Evolutionary conservation across 768 basidiomycete species (phyloP), one percentile per base, ranked within the genome.

Genomic region (Hericium rajendrae): DNA sequence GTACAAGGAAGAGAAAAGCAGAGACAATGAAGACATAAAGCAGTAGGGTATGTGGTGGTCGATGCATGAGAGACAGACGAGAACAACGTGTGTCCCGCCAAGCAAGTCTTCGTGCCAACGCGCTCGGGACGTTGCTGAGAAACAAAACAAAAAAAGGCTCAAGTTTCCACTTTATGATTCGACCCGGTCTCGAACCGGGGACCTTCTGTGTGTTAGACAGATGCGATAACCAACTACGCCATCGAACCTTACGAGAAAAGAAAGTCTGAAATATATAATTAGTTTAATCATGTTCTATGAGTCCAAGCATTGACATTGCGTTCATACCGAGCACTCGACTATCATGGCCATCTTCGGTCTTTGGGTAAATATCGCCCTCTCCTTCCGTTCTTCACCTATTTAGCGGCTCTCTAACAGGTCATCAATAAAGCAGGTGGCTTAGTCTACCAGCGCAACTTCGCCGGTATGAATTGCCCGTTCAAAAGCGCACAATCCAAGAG

Each of bases 361-460:
- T 53, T 92, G 91, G 90, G 90, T 88, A 73, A 54, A 76, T 68
- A n/a, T 38, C 6, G 6, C 8, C 15, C 54, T 50, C 40, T 56
- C 40, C 40, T 48, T 53, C 48, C 26, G 13, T 53, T 3, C 16
- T 38, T 18, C 20, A 6, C 16, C 37, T 15, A 8, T 39, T 12
- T 48, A 48, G 13, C 66, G 59, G n/a, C 55, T 66, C 48, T 24
- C 12, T 18, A 69, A 58, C 69, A 93, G 90, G 83, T 97, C 57
- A 95, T 98, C 67, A 98, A 97, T 72, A 98, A 98, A 76, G 97
- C 97, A 13, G 97, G 97, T 26, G 97, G 97, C 6, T 80, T 98
- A 38, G 88, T 97, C 48, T 98, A 94, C 73, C 88, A 94, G 64
- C 82, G 90, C 58, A 91, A 86, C 68, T 95, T 94, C 68, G 84